Conservation (phyloP, 1,284 basidiomycete species). For the Naganishia liquefaciens region DNA sequence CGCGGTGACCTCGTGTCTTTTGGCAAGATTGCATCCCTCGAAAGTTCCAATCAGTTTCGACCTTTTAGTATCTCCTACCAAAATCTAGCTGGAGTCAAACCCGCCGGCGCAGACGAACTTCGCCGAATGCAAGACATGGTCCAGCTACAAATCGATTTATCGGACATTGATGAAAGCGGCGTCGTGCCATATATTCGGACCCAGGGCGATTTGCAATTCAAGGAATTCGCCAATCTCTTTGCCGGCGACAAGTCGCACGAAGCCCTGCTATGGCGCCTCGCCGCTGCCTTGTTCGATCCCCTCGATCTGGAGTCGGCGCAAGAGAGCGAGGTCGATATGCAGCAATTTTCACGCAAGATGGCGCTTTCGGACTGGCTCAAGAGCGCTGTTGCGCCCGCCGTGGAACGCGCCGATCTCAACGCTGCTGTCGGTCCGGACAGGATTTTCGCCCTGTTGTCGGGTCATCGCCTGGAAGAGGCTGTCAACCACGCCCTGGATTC, state of each 20-base stretch:
- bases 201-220: slow-evolving; percentile 67
- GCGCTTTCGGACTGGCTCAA: slow-evolving; percentile 85
- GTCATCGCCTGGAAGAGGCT: slow-evolving; percentile 83
- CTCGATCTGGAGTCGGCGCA: slow-evolving; percentile 66
- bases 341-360: slow-evolving; percentile 71
- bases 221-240: slow-evolving; percentile 74
- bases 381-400: slow-evolving; percentile 67
- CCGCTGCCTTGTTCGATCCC: slow-evolving; percentile 83
- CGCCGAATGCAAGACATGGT: slow-evolving; percentile 67
- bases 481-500: slow-evolving; percentile 72
- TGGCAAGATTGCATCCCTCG: slow-evolving; percentile 36
- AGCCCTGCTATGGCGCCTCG: slow-evolving; percentile 80
- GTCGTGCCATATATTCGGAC: slow-evolving; percentile 65
- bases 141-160: slow-evolving; percentile 73
- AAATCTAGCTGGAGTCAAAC: slow-evolving; percentile 35
- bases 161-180: slow-evolving; percentile 64
- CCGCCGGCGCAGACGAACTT: not conserved
- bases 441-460: slow-evolving; percentile 78
- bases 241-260: slow-evolving; percentile 73
- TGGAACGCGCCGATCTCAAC: slow-evolving; percentile 73
- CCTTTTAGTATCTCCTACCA: slow-evolving; percentile 38
- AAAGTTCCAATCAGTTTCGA: slow-evolving; percentile 37
- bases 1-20: slow-evolving; percentile 56
- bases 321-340: slow-evolving; percentile 51
- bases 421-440: slow-evolving; percentile 58